These are phyloP conservation scores for Penicillium sclerotigenum DNA, from an alignment of 2,329 filamentous ascomycete species.

Conservation along the genomic window DNA sequence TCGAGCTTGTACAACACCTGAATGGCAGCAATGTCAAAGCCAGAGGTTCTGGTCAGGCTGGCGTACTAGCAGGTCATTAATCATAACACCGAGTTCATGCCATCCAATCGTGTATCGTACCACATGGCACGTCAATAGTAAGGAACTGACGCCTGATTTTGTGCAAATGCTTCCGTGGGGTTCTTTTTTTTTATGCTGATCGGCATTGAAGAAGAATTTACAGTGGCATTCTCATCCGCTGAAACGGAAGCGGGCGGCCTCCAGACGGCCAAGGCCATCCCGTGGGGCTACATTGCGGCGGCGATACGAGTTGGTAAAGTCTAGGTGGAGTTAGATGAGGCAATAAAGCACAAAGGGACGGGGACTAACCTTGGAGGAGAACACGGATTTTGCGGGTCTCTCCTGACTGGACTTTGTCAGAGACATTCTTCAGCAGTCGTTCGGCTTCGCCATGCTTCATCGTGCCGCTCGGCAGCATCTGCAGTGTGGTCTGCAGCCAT, in stretches of 20 bases:
- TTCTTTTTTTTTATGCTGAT: conserved; percentile 11
- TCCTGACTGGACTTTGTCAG: conserved; percentile 66
- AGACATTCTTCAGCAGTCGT: conserved; percentile 74
- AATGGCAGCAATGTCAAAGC: conserved; percentile 6
- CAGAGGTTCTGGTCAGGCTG: conserved; percentile 10
- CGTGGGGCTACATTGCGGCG: conserved; percentile 91
- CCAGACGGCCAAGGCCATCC: conserved; percentile 82
- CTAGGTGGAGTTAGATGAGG: conserved; percentile 37
- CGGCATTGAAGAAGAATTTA: conserved; percentile 13
- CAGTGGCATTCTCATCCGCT: conserved; percentile 43
- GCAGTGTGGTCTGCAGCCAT: conserved; percentile 82
- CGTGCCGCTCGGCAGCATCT: conserved; percentile 77
- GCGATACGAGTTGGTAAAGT: conserved; percentile 94
- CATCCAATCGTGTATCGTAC: conserved; percentile 19
- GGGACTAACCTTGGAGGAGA: conserved; percentile 63
- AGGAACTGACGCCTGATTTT: conserved; percentile 22
- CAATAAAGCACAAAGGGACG: background rate
- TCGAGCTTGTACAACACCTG: conserved; percentile 1
- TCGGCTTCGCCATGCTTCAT: conserved; percentile 77
- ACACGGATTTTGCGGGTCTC: conserved; percentile 76
- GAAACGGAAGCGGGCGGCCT: conserved; percentile 85
- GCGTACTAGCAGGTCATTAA: conserved; percentile 21
- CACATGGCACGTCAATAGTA: conserved; percentile 21
- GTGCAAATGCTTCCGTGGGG: conserved; percentile 22
- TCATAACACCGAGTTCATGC: conserved; percentile 21